These are phyloP conservation scores for Podila minutissima DNA, from an alignment of 192 early-diverging fungal species.

Conservation along the genomic window DNA sequence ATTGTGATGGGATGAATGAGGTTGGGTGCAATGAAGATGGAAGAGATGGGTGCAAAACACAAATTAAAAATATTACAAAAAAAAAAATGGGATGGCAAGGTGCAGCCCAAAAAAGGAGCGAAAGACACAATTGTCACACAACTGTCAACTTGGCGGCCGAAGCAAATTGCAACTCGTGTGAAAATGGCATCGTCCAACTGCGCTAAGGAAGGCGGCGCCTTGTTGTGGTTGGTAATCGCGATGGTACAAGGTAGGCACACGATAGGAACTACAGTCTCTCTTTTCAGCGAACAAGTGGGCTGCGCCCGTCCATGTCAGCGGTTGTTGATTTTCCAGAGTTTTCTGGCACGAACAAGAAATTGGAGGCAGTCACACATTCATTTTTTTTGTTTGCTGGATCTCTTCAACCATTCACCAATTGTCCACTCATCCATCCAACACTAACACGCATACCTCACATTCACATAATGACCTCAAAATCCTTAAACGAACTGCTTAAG, in stretches of 20 bases:
- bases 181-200: no score
- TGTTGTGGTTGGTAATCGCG: no score
- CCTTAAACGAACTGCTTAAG: slow-evolving; percentile 81
- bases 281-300: no score
- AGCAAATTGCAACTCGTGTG: no score
- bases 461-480: slow-evolving; percentile 9
- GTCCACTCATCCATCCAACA: neutral
- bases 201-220: no score
- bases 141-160: no score
- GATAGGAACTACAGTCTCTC: no score
- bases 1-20: slow-evolving; percentile 6
- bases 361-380: neutral
- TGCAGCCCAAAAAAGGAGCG: slow-evolving; percentile 3
- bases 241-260: no score
- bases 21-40: neutral
- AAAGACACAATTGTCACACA: no score
- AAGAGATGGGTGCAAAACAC: neutral
- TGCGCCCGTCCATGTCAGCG: no score
- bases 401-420: slow-evolving; percentile 6
- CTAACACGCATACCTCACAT: slow-evolving; percentile 22
- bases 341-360: no score
- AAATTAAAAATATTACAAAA: neutral
- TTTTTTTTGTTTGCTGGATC: neutral
- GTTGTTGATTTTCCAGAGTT: no score
- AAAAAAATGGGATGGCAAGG: neutral